Percentiles rank a stretch among this genome's conserved stretches.
Conservation (phyloP, 2,329 filamentous ascomycete species). For the Dactylellina leptospora region DNA sequence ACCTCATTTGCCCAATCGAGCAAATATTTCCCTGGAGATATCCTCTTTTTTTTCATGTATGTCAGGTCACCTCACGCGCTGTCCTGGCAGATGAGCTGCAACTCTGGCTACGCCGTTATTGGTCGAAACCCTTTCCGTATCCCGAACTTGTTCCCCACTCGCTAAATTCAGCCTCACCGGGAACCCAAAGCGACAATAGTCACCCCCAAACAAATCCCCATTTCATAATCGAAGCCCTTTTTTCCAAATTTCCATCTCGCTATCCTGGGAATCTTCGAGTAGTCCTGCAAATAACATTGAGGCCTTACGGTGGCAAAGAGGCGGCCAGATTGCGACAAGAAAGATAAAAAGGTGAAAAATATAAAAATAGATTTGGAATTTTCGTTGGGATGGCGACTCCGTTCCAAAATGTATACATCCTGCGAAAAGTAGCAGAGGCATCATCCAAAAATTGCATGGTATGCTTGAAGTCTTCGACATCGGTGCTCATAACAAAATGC, state of each 20-base stretch:
- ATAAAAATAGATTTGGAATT: slow-evolving; percentile 2
- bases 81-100: slow-evolving; percentile 30
- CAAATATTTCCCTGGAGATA: slow-evolving; percentile 33
- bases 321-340: background rate
- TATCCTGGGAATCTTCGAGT: slow-evolving; percentile 1
- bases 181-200: slow-evolving; percentile 19
- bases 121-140: slow-evolving; percentile 27
- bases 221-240: slow-evolving; percentile 6
- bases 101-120: slow-evolving; percentile 47
- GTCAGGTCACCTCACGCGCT: slow-evolving; percentile 38
- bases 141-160: slow-evolving; percentile 41
- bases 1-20: slow-evolving; percentile 31
- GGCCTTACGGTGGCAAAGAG: slow-evolving; percentile 27
- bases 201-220: background rate
- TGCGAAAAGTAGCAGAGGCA: slow-evolving; percentile 58
- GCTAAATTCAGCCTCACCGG: slow-evolving; percentile 53
- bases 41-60: slow-evolving; percentile 13
- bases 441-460: slow-evolving; percentile 85
- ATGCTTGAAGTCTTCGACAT: slow-evolving; percentile 87
- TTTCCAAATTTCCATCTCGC: slow-evolving; percentile 8
- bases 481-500: slow-evolving; percentile 86
- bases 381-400: slow-evolving; percentile 34
- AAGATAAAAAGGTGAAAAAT: slow-evolving; percentile 5
- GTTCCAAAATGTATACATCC: slow-evolving; percentile 50
- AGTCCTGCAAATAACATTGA: slow-evolving; percentile 24